A percentile compares a stretch with the other conserved stretches of the same genome.
These are phyloP conservation scores for Clarireedia sp. DNA, from an alignment of 2,329 filamentous ascomycete species.

Conservation along the genomic window DNA sequence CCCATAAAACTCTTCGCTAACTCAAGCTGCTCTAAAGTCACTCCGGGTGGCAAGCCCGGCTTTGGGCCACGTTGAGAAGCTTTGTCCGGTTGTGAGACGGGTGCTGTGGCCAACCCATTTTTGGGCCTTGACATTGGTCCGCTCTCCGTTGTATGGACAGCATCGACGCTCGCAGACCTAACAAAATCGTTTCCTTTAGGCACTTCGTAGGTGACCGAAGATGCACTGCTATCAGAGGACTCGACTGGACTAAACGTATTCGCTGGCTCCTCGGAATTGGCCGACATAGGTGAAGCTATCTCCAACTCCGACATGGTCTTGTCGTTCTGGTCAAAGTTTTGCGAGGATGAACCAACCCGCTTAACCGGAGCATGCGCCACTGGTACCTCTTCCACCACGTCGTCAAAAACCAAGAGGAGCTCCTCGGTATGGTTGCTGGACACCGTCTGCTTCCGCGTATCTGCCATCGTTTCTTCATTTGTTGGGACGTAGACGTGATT, in stretches of 20 bases:
- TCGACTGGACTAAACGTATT: neutral
- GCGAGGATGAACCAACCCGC: neutral
- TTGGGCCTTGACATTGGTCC: too few species aligned
- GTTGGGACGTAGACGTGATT: neutral
- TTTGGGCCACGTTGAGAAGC: neutral
- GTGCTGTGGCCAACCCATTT: too few species aligned
- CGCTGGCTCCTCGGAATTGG: neutral
- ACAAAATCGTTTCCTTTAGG: neutral
- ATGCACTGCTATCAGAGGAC: neutral
- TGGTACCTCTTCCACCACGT: neutral
- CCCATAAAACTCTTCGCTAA: constrained; percentile 19
- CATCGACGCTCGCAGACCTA: neutral
- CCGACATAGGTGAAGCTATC: neutral
- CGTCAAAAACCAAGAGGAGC: neutral
- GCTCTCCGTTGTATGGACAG: too few species aligned
- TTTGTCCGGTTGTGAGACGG: neutral
- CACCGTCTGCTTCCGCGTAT: neutral
- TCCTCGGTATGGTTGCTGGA: neutral
- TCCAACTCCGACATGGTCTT: neutral
- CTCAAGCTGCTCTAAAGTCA: constrained; percentile 19
- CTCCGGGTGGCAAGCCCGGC: constrained; percentile 9
- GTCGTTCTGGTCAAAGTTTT: too few species aligned
- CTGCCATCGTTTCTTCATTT: neutral
- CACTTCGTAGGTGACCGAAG: neutral
- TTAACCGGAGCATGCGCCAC: neutral